Percentiles rank a stretch among this genome's conserved stretches.
Conservation (phyloP, 805 yeast genomes). For the Brettanomyces anomalus region DNA sequence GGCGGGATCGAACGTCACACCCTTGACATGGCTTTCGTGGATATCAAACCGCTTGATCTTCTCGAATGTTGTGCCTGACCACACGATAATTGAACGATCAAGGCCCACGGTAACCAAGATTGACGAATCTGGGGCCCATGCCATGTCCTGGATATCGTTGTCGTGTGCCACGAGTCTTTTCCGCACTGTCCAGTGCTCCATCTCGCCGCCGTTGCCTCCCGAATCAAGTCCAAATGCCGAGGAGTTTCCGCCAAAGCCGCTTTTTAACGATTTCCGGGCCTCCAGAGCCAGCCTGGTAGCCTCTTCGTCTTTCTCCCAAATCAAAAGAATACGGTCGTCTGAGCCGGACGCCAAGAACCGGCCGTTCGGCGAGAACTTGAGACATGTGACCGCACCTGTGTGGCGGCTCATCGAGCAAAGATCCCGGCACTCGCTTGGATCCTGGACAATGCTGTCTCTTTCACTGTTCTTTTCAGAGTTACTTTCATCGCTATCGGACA, state of each 20-base stretch:
- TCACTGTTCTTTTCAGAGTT: background rate
- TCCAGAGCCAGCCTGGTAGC: slow-evolving; percentile 31
- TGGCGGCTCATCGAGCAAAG: slow-evolving; percentile 89
- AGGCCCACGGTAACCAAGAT: slow-evolving; percentile 89
- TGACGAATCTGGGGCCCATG: slow-evolving; percentile 95
- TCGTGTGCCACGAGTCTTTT: slow-evolving; percentile 94
- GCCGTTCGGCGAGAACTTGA: slow-evolving; percentile 88
- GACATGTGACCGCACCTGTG: slow-evolving; percentile 93
- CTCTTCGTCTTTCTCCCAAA: slow-evolving; percentile 88
- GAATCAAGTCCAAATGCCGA: background rate
- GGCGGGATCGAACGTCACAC: slow-evolving; percentile 96
- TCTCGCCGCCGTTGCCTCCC: slow-evolving; percentile 53
- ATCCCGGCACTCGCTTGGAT: slow-evolving; percentile 39
- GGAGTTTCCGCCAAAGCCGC: background rate
- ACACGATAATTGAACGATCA: slow-evolving; percentile 84
- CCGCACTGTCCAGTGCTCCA: slow-evolving; percentile 92
- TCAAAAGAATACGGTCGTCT: slow-evolving; percentile 82
- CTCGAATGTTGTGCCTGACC: slow-evolving; percentile 92
- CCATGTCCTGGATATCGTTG: slow-evolving; percentile 94
- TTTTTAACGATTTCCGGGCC: slow-evolving; percentile 13
- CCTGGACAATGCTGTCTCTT: slow-evolving; percentile 14
- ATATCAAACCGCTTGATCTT: slow-evolving; percentile 81
- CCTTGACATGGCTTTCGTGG: slow-evolving; percentile 93
- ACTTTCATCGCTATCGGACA: slow-evolving; percentile 1
- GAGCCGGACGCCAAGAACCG: slow-evolving; percentile 89